Percentiles rank a stretch among this genome's conserved stretches.
Evolutionary conservation across 257 asterid genomes (phyloP).

Genomic region (Ilex aquifolium): DNA sequence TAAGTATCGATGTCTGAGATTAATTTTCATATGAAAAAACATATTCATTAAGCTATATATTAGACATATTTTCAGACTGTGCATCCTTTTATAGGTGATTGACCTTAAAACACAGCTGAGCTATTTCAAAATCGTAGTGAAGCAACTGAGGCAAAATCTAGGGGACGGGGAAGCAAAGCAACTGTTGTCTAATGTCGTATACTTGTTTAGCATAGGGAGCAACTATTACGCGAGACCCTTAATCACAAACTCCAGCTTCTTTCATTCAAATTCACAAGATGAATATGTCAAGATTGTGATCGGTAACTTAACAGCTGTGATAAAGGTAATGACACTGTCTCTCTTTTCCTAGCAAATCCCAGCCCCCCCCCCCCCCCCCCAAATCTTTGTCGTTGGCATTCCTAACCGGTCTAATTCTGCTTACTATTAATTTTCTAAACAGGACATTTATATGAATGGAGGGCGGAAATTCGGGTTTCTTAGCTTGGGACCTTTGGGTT

Average conservation of each 20-base stretch:
- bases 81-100: slow-evolving; percentile 13
- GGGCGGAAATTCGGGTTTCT: slow-evolving; percentile 27
- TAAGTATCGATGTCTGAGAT: no score
- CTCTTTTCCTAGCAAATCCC: no score
- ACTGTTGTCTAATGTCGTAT: slow-evolving; percentile 20
- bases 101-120: slow-evolving; percentile 18
- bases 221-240: slow-evolving; percentile 12
- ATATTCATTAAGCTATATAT: no score
- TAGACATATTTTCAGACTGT: no score
- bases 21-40: no score
- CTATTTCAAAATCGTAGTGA: slow-evolving; percentile 16
- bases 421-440: not conserved
- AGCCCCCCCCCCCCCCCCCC: not conserved
- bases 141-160: slow-evolving; percentile 7
- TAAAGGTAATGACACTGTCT: slow-evolving; percentile 13
- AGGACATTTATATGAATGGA: slow-evolving; percentile 23
- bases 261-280: slow-evolving; percentile 1
- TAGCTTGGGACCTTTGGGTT: slow-evolving; percentile 13
- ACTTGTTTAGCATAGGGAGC: slow-evolving; percentile 21
- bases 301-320: slow-evolving; percentile 17
- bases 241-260: slow-evolving; percentile 4
- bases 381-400: no score
- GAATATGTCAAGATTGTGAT: slow-evolving; percentile 14
- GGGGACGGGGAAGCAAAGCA: slow-evolving; percentile 10
- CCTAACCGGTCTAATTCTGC: not conserved